These are phyloP conservation scores for Escovopsis sp. DNA, from an alignment of 2,329 filamentous ascomycete species.

Conservation along the genomic window DNA sequence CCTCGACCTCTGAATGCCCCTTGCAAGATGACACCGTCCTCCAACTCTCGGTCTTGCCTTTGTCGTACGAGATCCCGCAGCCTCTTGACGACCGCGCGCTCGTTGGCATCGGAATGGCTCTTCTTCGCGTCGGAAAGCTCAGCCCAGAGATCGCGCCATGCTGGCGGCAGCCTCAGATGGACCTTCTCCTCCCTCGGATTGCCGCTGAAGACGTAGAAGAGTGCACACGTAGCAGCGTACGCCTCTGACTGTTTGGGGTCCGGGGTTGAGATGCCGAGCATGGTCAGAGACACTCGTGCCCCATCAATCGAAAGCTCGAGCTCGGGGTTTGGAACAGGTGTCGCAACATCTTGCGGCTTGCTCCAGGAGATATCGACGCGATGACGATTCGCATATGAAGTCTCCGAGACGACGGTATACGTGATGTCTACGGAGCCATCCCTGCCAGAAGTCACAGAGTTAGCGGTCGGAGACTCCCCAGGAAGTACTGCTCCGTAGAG, in stretches of 20 bases:
- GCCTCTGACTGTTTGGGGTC: constrained; percentile 71
- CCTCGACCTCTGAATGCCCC: constrained; percentile 56
- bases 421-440: constrained; percentile 53
- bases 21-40: constrained; percentile 61
- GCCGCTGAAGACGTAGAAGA: constrained; percentile 70
- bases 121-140: constrained; percentile 63
- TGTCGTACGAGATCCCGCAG: constrained; percentile 56
- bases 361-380: constrained; percentile 64
- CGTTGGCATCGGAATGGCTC: constrained; percentile 49
- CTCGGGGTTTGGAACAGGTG: constrained; percentile 18
- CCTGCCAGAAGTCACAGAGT: constrained; percentile 25
- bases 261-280: constrained; percentile 59
- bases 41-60: constrained; percentile 52
- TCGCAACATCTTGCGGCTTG: constrained; percentile 45
- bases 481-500: too few species aligned
- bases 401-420: constrained; percentile 56
- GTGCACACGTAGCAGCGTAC: constrained; percentile 63
- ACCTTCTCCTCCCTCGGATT: constrained; percentile 76
- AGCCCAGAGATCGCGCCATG: constrained; percentile 74
- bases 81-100: constrained; percentile 52
- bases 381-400: constrained; percentile 62
- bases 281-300: constrained; percentile 50
- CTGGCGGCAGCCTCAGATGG: constrained; percentile 57
- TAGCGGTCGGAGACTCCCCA: background rate
- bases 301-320: constrained; percentile 31